These are phyloP conservation scores for Globisporangium paddicum DNA, from an alignment of 352 stramenopile genomes.

Conservation along the genomic window DNA sequence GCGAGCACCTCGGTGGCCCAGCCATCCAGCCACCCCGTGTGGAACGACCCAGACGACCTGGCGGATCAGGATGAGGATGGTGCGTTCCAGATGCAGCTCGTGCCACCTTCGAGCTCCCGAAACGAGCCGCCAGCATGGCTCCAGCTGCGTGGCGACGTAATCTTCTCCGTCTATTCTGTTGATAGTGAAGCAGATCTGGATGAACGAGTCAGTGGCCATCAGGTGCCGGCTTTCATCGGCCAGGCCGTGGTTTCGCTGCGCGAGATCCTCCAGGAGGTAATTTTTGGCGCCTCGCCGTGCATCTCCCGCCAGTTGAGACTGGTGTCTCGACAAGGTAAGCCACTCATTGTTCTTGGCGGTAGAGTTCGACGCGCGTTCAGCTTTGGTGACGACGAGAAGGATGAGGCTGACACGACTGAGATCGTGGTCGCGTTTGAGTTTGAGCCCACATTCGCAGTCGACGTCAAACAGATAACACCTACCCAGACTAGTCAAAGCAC, in stretches of 20 bases:
- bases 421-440: slow-evolving; percentile 44
- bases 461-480: background rate
- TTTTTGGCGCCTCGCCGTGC: slow-evolving; percentile 18
- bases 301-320: slow-evolving; percentile 28
- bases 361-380: background rate
- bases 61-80: slow-evolving; percentile 1
- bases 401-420: slow-evolving; percentile 3
- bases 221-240: slow-evolving; percentile 43
- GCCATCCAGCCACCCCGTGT: slow-evolving; percentile 31
- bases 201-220: background rate
- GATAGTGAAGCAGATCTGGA: background rate
- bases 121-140: slow-evolving; percentile 31
- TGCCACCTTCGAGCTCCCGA: slow-evolving; percentile 3
- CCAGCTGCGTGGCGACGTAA: slow-evolving; percentile 48
- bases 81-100: slow-evolving; percentile 44
- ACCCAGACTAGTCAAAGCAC: background rate
- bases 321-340: slow-evolving; percentile 29
- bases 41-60: slow-evolving; percentile 26
- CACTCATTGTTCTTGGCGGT: slow-evolving; percentile 10
- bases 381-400: background rate
- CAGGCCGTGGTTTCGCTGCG: slow-evolving; percentile 41
- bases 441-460: slow-evolving; percentile 21
- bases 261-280: slow-evolving; percentile 28
- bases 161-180: slow-evolving; percentile 54
- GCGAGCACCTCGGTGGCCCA: slow-evolving; percentile 25